phyloP scores from a whole-genome alignment of 768 basidiomycete species.

The Clitopilus passeckerianus region DNA sequence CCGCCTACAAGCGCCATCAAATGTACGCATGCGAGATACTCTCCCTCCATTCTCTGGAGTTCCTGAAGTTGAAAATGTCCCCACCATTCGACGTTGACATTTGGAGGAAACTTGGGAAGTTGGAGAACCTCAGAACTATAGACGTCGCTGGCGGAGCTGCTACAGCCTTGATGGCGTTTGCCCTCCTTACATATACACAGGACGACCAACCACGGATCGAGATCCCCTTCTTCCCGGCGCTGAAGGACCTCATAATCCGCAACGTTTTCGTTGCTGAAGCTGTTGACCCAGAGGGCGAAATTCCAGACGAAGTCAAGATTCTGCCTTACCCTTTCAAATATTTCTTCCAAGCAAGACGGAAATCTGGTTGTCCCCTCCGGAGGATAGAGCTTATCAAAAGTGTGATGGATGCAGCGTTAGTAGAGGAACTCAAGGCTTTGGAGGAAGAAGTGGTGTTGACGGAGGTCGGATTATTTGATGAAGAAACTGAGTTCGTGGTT shows the following conservation, averaged over 20 bases:
- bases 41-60: not conserved
- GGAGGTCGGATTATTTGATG: too few relatives aligned
- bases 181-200: not conserved
- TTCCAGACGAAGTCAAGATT: not conserved
- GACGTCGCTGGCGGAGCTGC: not conserved
- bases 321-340: too few relatives aligned
- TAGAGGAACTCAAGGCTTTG: too few relatives aligned
- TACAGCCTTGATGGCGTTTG: not conserved
- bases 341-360: too few relatives aligned
- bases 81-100: not conserved
- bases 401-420: too few relatives aligned
- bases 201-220: not conserved
- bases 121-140: not conserved
- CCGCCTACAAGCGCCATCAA: too few relatives aligned
- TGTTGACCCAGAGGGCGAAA: not conserved
- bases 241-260: not conserved
- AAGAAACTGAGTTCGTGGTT: too few relatives aligned
- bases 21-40: too few relatives aligned
- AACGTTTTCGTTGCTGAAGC: not conserved
- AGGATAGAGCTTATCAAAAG: too few relatives aligned
- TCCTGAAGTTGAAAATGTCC: not conserved
- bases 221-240: not conserved
- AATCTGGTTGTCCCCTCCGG: too few relatives aligned
- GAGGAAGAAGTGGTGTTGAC: too few relatives aligned
- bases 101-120: not conserved